These are phyloP conservation scores for Hansfordia pulvinata DNA, from an alignment of 2,329 filamentous ascomycete genomes.

Conservation along the genomic window DNA sequence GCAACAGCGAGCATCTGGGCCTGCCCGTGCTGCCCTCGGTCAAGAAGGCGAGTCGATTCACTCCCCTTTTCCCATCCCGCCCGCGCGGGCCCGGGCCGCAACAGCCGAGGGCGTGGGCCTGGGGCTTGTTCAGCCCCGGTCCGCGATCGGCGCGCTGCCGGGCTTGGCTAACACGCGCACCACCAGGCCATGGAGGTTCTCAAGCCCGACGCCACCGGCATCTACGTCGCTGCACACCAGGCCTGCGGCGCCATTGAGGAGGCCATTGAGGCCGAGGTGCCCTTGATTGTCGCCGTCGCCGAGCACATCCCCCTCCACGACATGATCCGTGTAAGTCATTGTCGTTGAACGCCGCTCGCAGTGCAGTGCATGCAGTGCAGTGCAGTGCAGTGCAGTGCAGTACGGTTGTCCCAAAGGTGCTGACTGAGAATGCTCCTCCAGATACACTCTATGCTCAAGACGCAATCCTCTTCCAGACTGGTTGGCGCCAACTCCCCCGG, in stretches of 20 bases:
- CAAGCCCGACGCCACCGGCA: conserved; percentile 64
- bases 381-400: too few relatives aligned
- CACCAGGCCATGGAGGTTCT: conserved; percentile 50
- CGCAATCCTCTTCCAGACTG: conserved; percentile 54
- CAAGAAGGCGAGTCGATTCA: conserved; percentile 27
- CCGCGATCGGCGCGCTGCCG: too few relatives aligned
- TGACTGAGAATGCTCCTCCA: conserved; percentile 20
- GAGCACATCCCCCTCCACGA: conserved; percentile 66
- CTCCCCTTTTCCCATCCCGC: neutral
- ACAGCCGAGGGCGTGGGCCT: too few relatives aligned
- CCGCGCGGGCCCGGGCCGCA: neutral
- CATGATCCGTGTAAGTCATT: conserved; percentile 46
- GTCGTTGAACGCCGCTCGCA: too few relatives aligned
- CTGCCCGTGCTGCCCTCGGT: conserved; percentile 60
- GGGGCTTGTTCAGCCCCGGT: too few relatives aligned
- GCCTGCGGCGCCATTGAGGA: conserved; percentile 64
- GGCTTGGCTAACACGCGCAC: too few relatives aligned
- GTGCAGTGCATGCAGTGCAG: too few relatives aligned
- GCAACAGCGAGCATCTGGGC: conserved; percentile 57
- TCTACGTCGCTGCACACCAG: conserved; percentile 67
- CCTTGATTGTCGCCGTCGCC: conserved; percentile 61
- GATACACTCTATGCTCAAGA: conserved; percentile 55
- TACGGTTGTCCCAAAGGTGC: too few relatives aligned
- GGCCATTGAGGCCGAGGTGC: conserved; percentile 64
- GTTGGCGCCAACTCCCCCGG: conserved; percentile 64